Evolutionary conservation across 805 yeast species (phyloP).

Genomic region (Blastobotrys peoriensis): DNA sequence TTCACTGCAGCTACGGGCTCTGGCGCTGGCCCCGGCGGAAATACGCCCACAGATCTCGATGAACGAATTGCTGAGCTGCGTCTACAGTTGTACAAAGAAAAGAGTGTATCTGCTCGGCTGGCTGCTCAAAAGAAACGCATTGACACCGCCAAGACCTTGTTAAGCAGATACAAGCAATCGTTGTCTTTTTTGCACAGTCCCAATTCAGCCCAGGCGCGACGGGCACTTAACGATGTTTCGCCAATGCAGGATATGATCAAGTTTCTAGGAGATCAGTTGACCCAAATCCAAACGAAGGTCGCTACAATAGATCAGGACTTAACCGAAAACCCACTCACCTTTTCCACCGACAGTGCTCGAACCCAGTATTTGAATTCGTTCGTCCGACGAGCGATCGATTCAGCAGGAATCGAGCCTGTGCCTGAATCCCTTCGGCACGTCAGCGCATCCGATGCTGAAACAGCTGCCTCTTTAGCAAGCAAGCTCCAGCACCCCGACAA

Average conservation of each 20-base stretch:
- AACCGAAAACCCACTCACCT: neutral
- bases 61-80: neutral
- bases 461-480: neutral
- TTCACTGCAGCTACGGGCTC: conserved; percentile 4
- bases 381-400: conserved; percentile 4
- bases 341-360: neutral
- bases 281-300: neutral
- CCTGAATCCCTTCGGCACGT: neutral
- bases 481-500: neutral
- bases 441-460: neutral
- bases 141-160: neutral
- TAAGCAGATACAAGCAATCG: neutral
- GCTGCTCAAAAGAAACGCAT: neutral
- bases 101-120: neutral
- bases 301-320: neutral
- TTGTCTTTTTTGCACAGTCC: conserved; percentile 3
- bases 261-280: conserved; percentile 2
- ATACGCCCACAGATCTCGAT: too few species aligned
- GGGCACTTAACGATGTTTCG: conserved; percentile 3
- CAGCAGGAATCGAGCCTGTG: neutral
- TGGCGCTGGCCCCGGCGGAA: too few species aligned
- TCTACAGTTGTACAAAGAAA: conserved; percentile 2
- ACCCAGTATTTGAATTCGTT: conserved; percentile 2
- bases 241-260: conserved; percentile 3
- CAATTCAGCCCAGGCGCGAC: neutral